Evolutionary conservation across 257 asterid species (phyloP), one percentile per base, ranked within the genome.

Genomic region (Paraleonurus japonicus): DNA sequence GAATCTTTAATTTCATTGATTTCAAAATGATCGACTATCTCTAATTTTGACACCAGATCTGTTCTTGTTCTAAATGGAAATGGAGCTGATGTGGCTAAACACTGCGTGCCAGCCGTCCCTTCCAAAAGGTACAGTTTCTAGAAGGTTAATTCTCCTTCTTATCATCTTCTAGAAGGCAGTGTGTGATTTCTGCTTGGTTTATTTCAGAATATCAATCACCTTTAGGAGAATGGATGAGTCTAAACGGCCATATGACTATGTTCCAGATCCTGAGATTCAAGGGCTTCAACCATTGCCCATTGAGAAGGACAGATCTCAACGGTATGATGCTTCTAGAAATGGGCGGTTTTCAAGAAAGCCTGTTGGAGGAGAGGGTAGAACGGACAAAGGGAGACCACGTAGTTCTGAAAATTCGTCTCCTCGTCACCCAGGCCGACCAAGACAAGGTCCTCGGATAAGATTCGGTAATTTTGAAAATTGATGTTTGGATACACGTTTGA

Each of bases 1-100:
- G 48, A 59, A 6, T 28, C 58, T 76, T 4, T 53, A 7, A 23
- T 20, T 65, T 39, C 45, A 10, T 7, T n/a, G n/a, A n/a, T n/a
- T n/a, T 59, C 13, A 22, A 7, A 47, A 43, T 53, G 69, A 27
- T 19, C 30, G 2, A 28, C 13, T 17, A 11, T 50, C 69, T 61
- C 39, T 62, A 1, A 71, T 62, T 66, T 39, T 51, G 37, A 47
- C n/a, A 66, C 65, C 86, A 92, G 98, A 51, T 92, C 98, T 4
- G 96, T 92, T 73, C 89, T 92, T 70, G 87, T 92, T 57, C 47
- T 89, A 53, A 86, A 76, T 24, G 96, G 96, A 37, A 88, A 88
- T 20, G 96, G 98, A 63, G 96, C 96, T 74, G 98, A 92, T 63
- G 89, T 89, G 68, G 96, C 98, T 63, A 88, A 88, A 73, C 96